Evolutionary conservation across 352 stramenopile species (phyloP).

Genomic region (Thraustochytrium sp.): DNA sequence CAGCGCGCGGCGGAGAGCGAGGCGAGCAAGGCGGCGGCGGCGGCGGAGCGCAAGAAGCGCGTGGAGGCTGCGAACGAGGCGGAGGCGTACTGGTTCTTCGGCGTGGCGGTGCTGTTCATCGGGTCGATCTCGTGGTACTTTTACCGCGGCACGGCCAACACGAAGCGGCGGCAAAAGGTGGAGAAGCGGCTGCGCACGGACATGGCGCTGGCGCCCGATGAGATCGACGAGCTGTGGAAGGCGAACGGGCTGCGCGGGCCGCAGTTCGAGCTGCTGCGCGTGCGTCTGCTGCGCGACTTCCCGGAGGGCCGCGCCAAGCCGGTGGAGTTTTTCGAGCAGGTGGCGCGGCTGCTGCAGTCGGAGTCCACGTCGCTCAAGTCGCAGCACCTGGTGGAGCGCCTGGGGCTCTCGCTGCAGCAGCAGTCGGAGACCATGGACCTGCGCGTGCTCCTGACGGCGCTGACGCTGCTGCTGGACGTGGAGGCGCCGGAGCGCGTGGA

Average conservation of each 20-base stretch:
- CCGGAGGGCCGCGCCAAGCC: not conserved
- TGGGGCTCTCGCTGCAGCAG: not conserved
- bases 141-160: slow-evolving; percentile 7
- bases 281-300: not conserved
- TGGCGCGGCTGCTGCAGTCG: not conserved
- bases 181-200: not conserved
- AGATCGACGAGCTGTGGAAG: slow-evolving; percentile 28
- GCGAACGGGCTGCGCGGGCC: not conserved
- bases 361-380: not conserved
- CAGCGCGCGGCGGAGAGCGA: no score
- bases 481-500: not conserved
- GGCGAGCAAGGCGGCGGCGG: no score
- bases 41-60: not conserved
- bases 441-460: slow-evolving; percentile 1
- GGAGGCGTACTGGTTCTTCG: slow-evolving; percentile 20
- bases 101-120: not conserved
- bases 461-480: not conserved
- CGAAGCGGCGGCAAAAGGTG: not conserved
- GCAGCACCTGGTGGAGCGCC: not conserved
- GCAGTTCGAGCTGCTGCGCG: slow-evolving; percentile 20
- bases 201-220: not conserved
- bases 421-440: not conserved
- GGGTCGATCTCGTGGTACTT: slow-evolving; percentile 26
- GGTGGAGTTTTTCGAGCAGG: not conserved
- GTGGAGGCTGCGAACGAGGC: not conserved